These are phyloP conservation scores for Striga hermonthica DNA, from an alignment of 305 asterid species.

Conservation along the genomic window DNA sequence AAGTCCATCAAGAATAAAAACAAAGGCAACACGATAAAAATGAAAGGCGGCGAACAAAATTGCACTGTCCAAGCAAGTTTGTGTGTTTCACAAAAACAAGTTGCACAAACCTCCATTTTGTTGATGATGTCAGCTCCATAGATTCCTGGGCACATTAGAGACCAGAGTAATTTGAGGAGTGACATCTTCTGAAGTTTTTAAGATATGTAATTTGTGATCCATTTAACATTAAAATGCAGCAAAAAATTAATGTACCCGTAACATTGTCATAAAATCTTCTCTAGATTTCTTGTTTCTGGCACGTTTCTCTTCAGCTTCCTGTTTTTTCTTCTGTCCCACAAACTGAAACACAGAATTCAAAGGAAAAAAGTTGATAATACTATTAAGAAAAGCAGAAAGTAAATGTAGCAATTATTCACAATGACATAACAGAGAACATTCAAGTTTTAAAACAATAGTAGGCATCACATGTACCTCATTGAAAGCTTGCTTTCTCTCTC, in stretches of 20 bases:
- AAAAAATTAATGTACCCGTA: constrained; percentile 55
- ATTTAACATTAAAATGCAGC: not conserved
- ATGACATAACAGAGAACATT: constrained; percentile 15
- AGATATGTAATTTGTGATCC: constrained; percentile 15
- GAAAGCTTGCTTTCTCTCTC: constrained; percentile 86
- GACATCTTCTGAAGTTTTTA: constrained; percentile 8
- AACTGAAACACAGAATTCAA: constrained; percentile 47
- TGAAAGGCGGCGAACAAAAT: not conserved
- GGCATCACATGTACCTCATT: constrained; percentile 58
- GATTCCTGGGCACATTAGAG: constrained; percentile 56
- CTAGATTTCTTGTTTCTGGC: constrained; percentile 69
- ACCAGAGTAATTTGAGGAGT: constrained; percentile 19
- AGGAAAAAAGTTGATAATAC: constrained; percentile 11
- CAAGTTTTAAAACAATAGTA: constrained; percentile 33
- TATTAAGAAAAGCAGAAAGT: not conserved
- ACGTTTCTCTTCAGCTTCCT: constrained; percentile 91
- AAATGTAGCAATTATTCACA: not conserved
- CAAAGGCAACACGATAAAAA: constrained; percentile 6
- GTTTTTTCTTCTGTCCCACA: constrained; percentile 71
- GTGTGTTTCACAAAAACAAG: not conserved
- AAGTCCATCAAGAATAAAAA: constrained; percentile 29
- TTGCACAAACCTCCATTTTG: constrained; percentile 75
- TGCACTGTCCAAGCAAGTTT: not conserved
- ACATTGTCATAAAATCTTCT: constrained; percentile 80
- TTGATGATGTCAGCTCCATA: constrained; percentile 64